Evolutionary conservation across 768 basidiomycete genomes (phyloP).

Genomic region (Gelatoporia subvermispora): DNA sequence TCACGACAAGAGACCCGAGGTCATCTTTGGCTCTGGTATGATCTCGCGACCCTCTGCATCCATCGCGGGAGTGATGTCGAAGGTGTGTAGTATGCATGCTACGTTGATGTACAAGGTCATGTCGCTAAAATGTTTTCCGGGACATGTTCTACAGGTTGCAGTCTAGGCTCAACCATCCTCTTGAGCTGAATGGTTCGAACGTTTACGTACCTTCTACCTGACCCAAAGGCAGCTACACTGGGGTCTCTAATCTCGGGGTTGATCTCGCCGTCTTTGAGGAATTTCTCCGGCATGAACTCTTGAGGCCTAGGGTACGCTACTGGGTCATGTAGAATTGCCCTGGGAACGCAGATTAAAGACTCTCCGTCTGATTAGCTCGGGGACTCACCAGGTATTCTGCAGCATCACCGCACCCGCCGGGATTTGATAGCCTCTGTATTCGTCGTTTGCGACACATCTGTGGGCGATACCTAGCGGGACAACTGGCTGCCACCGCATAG

Average conservation of each 20-base stretch:
- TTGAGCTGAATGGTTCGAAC: too few species aligned
- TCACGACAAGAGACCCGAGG: conserved; percentile 17
- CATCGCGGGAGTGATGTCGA: conserved; percentile 19
- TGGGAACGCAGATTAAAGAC: not conserved
- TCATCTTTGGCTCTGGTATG: conserved; percentile 18
- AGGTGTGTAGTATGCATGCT: conserved; percentile 20
- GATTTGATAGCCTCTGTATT: conserved; percentile 11
- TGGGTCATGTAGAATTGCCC: conserved; percentile 46
- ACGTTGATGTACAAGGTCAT: conserved; percentile 21
- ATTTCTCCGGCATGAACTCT: conserved; percentile 21
- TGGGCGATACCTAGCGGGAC: conserved; percentile 3
- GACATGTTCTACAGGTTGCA: conserved; percentile 18
- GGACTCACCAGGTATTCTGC: conserved; percentile 10
- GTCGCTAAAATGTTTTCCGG: conserved; percentile 22
- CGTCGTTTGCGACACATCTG: conserved; percentile 8
- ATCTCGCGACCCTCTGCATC: conserved; percentile 21
- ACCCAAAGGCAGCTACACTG: conserved; percentile 15
- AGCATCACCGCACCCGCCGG: conserved; percentile 16
- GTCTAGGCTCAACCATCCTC: too few species aligned
- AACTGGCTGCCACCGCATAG: conserved; percentile 3
- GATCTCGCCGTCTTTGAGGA: conserved; percentile 16
- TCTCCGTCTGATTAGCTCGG: not conserved
- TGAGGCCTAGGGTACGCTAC: conserved; percentile 26
- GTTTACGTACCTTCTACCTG: conserved; percentile 12
- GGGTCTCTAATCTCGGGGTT: conserved; percentile 12